Base-by-base conservation (phyloP, 805 yeast species). In the Hanseniaspora clermontiae region DNA sequence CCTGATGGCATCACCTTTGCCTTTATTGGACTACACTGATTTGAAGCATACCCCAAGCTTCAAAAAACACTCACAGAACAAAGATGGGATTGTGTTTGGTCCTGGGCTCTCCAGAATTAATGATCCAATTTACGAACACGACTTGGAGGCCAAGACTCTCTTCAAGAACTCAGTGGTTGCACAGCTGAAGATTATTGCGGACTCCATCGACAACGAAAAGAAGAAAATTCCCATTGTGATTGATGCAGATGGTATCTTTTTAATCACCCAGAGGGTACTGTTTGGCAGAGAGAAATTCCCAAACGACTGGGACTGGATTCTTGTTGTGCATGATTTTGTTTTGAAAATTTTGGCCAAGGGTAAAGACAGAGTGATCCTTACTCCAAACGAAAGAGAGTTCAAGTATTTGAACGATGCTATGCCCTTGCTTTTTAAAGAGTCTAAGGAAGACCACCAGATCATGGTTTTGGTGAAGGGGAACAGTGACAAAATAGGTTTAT, bases 381-480 rank as follows among this genome's bases (percentile, higher is more conserved):
- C 98, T 0, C 98, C 98, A 9, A 93, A 93, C 66, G 82, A 87
- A 1, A 83, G 83, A 40, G 98, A 93, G 68, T 89, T 87, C 65
- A 73, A 75, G 56, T 71, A 97, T 34, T 19, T 56, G 5, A 10
- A 31, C 15, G 31, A 24, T 34, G 43, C 57, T 8, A 20, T 53
- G 7, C 24, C 38, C 3, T 19, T 31, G 24, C 24, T 49, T 38
- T 50, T 45, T 31, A 29, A 56, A 9, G 31, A 45, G 6, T 10
- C 24, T 10, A 11, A 38, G 12, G 20, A 43, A 17, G 20, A 24
- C n/a, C 32, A 31, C 5, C 46, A 48, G 1, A 15, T 56, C 7
- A 51, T 46, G 46, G 38, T 38, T 46, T 19, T 93, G 17, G 79
- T 84, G 38, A 93, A 93, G 68, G 97, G 97, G 1, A 55, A 62